Evolutionary conservation across 805 yeast species (phyloP), one percentile per base, ranked within the genome.

Genomic region (Zygosaccharomyces siamensis): DNA sequence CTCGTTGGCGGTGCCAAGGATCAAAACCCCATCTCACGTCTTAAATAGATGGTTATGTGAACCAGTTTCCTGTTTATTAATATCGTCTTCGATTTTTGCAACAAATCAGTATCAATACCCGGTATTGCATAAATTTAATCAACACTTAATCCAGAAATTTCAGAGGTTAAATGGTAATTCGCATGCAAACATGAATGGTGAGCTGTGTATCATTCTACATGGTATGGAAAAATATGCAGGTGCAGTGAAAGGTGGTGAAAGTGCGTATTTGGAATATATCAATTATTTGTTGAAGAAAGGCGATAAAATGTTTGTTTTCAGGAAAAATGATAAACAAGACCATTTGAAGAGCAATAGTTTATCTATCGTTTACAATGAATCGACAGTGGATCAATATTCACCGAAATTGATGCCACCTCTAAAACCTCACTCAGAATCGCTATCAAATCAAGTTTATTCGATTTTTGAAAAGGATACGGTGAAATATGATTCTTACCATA

Each of bases 1-100:
- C 46, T 86, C 88, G 4, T 70, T 86, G 31, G 93, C 84, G 32
- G 75, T 89, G 20, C 90, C 95, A 28, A 81, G 81, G 48, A 72
- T 72, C 32, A 71, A 71, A 44, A 74, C 78, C 1, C 83, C 84
- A 1, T 67, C 68, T 3, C 60, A 62, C 46, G 79, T 82, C 2
- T 57, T 79, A 3, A 72, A 77, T 21, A 67, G 89, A 47, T 84
- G 90, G 90, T 63, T 79, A 47, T 71, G 83, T 23, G 90, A 84
- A 62, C 89, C 89, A 0, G 76, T 84, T 1, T 71, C 78, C 5
- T 76, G 79, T 60, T 67, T 83, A 16, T 61, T 83, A 38, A 58
- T 84, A 3, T 77, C 86, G 0, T 73, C 79, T 2, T 71, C 80
- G 2, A 69, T 78, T 3, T 84, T 84, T 56, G 70, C 81, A 4